Evolutionary conservation across 163 green algal species (phyloP).

Genomic region (Scenedesmus sp.): DNA sequence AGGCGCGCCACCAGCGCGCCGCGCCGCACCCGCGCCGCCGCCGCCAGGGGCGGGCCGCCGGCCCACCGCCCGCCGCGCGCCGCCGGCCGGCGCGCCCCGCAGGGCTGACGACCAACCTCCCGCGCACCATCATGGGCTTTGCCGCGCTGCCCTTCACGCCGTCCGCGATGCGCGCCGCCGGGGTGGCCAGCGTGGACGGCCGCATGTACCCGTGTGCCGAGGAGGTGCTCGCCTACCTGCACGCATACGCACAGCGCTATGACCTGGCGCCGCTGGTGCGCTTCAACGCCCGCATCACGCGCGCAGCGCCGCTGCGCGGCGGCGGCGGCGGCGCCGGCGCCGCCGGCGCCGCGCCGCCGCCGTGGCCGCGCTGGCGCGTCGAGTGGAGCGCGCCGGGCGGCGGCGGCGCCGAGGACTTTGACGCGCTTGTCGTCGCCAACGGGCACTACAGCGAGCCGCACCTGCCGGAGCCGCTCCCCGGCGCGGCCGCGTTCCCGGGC

Average conservation of each 20-base stretch:
- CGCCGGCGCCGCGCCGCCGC: too few relatives aligned
- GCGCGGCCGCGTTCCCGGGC: conserved; percentile 72
- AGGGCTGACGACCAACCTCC: conserved; percentile 90
- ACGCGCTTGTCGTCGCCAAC: conserved; percentile 83
- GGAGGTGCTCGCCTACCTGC: conserved; percentile 48
- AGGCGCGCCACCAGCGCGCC: too few relatives aligned
- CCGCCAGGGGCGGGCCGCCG: too few relatives aligned
- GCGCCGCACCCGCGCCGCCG: too few relatives aligned
- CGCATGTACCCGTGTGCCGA: conserved; percentile 23
- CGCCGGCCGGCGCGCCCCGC: too few relatives aligned
- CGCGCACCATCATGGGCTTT: conserved; percentile 88
- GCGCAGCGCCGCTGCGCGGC: conserved; percentile 3
- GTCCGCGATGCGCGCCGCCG: conserved; percentile 18
- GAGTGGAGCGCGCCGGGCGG: too few relatives aligned
- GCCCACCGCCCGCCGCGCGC: too few relatives aligned
- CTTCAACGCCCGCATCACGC: conserved; percentile 9
- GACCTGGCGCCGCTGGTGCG: conserved; percentile 29
- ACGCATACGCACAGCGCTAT: conserved; percentile 31
- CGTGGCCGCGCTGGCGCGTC: conserved; percentile 11
- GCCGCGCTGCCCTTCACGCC: conserved; percentile 81
- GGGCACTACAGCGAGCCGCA: conserved; percentile 86
- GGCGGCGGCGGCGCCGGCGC: too few relatives aligned
- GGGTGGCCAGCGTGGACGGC: not conserved
- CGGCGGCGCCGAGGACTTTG: conserved; percentile 55
- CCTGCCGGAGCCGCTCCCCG: conserved; percentile 68